These are phyloP conservation scores for Trypanosoma platydactyli DNA, from an alignment of 208 protist genomes.

Conservation along the genomic window DNA sequence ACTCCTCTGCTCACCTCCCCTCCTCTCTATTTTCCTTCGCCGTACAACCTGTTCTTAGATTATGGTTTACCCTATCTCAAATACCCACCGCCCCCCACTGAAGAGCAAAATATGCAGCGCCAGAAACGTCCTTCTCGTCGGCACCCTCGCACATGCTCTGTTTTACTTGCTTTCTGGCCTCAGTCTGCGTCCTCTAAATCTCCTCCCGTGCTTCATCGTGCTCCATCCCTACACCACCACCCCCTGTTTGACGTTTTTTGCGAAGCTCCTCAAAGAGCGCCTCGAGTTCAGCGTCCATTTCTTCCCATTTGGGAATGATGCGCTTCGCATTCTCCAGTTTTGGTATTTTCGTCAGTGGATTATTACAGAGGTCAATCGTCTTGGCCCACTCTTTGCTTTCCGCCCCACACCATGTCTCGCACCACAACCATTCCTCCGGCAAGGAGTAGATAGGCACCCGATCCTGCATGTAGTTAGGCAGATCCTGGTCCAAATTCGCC, in stretches of 20 bases:
- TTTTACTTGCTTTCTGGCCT: background rate
- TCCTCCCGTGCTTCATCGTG: no score
- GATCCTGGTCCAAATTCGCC: slow-evolving; percentile 93
- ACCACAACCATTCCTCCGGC: slow-evolving; percentile 99
- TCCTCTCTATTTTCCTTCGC: no score
- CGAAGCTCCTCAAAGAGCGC: slow-evolving; percentile 28
- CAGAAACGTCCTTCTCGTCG: no score
- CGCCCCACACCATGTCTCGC: slow-evolving; percentile 97
- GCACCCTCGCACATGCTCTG: background rate
- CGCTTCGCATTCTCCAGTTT: slow-evolving; percentile 93
- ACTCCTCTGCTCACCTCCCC: no score
- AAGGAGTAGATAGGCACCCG: slow-evolving; percentile 95
- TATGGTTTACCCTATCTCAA: no score
- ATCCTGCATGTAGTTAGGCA: slow-evolving; percentile 97
- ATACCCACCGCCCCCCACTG: no score
- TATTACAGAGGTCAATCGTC: slow-evolving; percentile 98
- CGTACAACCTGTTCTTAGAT: no score
- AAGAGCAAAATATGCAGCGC: no score
- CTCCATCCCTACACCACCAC: no score
- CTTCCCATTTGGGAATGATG: slow-evolving; percentile 92
- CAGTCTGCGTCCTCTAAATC: no score
- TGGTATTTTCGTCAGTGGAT: slow-evolving; percentile 95
- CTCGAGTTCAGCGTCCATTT: slow-evolving; percentile 80
- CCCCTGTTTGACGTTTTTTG: slow-evolving; percentile 11
- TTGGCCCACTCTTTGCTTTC: slow-evolving; percentile 93